Evolutionary conservation across 148 eudicot genomes (phyloP).

Genomic region (Euryodendron excelsum): DNA sequence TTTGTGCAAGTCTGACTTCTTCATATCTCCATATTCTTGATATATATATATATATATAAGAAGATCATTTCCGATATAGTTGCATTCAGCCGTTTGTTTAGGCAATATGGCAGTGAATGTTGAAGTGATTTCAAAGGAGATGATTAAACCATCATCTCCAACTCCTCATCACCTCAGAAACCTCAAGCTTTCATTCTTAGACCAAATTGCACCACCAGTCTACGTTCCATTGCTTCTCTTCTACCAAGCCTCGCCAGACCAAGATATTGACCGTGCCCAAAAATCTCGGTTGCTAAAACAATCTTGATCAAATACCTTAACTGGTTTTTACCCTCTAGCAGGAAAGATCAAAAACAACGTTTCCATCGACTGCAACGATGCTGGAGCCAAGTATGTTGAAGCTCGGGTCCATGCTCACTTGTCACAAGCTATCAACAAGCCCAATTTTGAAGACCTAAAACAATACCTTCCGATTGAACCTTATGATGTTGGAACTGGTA

Average conservation of each 20-base stretch:
- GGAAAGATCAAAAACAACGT: slow-evolving; percentile 8
- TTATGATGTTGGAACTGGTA: background rate
- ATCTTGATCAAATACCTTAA: slow-evolving; percentile 16
- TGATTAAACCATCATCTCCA: slow-evolving; percentile 27
- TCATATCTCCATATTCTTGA: too few relatives aligned
- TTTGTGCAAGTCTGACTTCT: too few relatives aligned
- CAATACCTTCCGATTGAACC: slow-evolving; percentile 11
- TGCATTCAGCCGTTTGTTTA: too few relatives aligned
- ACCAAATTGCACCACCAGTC: slow-evolving; percentile 17
- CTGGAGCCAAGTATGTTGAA: slow-evolving; percentile 1
- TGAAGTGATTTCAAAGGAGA: slow-evolving; percentile 18
- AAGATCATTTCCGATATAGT: too few relatives aligned
- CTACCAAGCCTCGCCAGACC: background rate
- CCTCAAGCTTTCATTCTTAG: slow-evolving; percentile 18
- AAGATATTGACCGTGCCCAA: background rate
- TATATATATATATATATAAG: too few relatives aligned
- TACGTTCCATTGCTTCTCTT: slow-evolving; percentile 24
- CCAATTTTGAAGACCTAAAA: slow-evolving; percentile 6
- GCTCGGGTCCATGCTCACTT: background rate
- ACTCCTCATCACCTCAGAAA: slow-evolving; percentile 27
- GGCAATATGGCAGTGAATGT: slow-evolving; percentile 8
- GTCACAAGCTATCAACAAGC: slow-evolving; percentile 1
- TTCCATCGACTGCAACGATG: slow-evolving; percentile 17
- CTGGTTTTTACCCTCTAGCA: slow-evolving; percentile 23
- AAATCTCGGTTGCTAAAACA: slow-evolving; percentile 14